These are phyloP conservation scores for Beta corolliflora DNA, from an alignment of 179 eudicot species.

Conservation along the genomic window DNA sequence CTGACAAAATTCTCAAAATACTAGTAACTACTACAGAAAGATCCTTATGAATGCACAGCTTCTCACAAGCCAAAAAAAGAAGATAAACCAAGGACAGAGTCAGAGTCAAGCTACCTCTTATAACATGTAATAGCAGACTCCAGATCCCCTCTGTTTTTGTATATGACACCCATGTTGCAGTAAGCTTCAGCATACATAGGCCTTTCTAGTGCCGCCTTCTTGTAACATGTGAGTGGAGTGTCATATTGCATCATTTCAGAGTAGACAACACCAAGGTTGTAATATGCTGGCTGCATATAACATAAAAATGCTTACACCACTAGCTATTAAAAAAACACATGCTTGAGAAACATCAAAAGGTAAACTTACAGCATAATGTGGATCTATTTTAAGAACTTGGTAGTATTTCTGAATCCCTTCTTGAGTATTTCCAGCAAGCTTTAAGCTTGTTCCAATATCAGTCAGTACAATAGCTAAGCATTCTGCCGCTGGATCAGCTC, in stretches of 20 bases:
- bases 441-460: conserved; percentile 96
- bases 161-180: conserved; percentile 99
- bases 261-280: conserved; percentile 99
- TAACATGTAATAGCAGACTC: conserved; percentile 96
- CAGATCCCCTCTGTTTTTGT: conserved; percentile 92
- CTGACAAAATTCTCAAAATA: not conserved
- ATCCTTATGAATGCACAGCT: not conserved
- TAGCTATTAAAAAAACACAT: conserved; percentile 9
- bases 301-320: conserved; percentile 11
- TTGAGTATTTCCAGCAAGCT: conserved; percentile 96
- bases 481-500: conserved; percentile 94
- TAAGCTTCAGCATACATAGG: conserved; percentile 99
- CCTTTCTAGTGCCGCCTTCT: conserved; percentile 95
- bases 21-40: not conserved
- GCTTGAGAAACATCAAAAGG: not conserved
- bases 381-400: conserved; percentile 92
- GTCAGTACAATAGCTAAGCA: conserved; percentile 93
- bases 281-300: conserved; percentile 94
- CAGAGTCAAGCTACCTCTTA: conserved; percentile 63
- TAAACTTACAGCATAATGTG: conserved; percentile 82
- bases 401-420: conserved; percentile 96
- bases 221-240: conserved; percentile 88
- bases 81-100: conserved; percentile 5
- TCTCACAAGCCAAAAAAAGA: conserved; percentile 10
- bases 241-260: conserved; percentile 99